A percentile compares a stretch with the other conserved stretches of the same genome.
Evolutionary conservation across 768 basidiomycete genomes (phyloP).

Genomic region (Solioccasus polychromus): DNA sequence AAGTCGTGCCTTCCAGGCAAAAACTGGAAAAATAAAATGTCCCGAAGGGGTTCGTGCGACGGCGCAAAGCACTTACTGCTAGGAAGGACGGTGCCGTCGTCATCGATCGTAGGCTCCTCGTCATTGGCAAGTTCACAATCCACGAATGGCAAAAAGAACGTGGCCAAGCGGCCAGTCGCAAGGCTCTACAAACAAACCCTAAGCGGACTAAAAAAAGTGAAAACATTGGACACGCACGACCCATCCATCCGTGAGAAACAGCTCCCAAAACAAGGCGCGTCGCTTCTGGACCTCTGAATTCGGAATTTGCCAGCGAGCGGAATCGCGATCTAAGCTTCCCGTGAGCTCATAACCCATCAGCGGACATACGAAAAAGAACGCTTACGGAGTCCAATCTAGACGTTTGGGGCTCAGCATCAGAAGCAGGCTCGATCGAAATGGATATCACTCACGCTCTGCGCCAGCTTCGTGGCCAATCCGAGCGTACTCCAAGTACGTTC

Average conservation of each 20-base stretch:
- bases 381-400: constrained; percentile 64
- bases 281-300: constrained; percentile 68
- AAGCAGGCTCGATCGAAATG: background rate
- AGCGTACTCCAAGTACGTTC: constrained; percentile 67
- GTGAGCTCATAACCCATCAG: constrained; percentile 16
- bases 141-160: constrained; percentile 68
- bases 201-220: too few relatives aligned
- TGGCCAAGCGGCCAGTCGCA: constrained; percentile 66
- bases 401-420: constrained; percentile 2
- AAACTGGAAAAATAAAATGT: constrained; percentile 38
- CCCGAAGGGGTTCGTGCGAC: background rate
- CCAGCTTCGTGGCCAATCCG: constrained; percentile 61
- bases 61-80: constrained; percentile 47
- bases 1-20: constrained; percentile 69
- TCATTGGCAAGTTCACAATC: constrained; percentile 69
- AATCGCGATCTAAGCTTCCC: constrained; percentile 60
- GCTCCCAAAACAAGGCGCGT: constrained; percentile 68
- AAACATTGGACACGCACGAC: too few relatives aligned
- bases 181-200: constrained; percentile 60
- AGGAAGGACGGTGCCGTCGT: constrained; percentile 53
- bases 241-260: constrained; percentile 74
- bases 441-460: constrained; percentile 57
- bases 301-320: constrained; percentile 63
- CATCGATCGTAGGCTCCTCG: constrained; percentile 53
- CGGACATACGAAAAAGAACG: constrained; percentile 26